Evolutionary conservation across 2,329 filamentous ascomycete genomes (phyloP).

Genomic region (Paraphoma sp.): DNA sequence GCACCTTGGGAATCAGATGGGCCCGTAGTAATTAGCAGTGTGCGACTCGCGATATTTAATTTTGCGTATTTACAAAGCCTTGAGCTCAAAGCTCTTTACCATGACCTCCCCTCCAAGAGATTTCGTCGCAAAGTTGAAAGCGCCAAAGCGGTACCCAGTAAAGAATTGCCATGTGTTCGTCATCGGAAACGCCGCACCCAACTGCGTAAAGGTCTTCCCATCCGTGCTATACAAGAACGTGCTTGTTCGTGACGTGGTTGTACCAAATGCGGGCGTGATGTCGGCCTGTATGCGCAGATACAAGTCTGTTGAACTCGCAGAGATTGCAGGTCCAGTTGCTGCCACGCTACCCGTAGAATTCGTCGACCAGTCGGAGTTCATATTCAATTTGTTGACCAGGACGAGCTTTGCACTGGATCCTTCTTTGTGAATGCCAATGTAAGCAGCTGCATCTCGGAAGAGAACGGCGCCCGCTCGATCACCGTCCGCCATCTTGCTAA

Average conservation of each 20-base stretch:
- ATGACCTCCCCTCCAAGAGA: conserved; percentile 39
- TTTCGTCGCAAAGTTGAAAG: conserved; percentile 49
- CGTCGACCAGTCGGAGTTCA: conserved; percentile 46
- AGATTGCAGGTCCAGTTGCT: conserved; percentile 25
- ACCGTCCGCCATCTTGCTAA: conserved; percentile 57
- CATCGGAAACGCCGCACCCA: conserved; percentile 41
- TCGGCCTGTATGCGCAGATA: conserved; percentile 45
- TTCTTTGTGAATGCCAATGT: conserved; percentile 58
- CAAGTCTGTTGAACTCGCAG: conserved; percentile 27
- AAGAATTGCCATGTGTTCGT: conserved; percentile 49
- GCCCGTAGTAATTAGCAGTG: background rate
- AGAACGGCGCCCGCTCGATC: conserved; percentile 61
- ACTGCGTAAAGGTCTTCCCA: conserved; percentile 37
- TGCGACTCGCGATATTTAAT: background rate
- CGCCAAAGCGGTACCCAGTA: conserved; percentile 48
- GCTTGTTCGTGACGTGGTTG: conserved; percentile 23
- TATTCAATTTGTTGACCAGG: conserved; percentile 48
- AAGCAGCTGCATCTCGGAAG: conserved; percentile 62
- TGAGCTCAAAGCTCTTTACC: conserved; percentile 27
- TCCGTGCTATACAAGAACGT: conserved; percentile 49
- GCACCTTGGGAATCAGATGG: background rate
- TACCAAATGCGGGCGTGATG: conserved; percentile 44
- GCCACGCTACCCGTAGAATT: conserved; percentile 38
- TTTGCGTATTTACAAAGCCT: conserved; percentile 4
- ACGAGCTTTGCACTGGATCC: conserved; percentile 45